Evolutionary conservation across 129 eudicot species (phyloP), one percentile per base, ranked within the genome.

Genomic region (Calendula officinalis): DNA sequence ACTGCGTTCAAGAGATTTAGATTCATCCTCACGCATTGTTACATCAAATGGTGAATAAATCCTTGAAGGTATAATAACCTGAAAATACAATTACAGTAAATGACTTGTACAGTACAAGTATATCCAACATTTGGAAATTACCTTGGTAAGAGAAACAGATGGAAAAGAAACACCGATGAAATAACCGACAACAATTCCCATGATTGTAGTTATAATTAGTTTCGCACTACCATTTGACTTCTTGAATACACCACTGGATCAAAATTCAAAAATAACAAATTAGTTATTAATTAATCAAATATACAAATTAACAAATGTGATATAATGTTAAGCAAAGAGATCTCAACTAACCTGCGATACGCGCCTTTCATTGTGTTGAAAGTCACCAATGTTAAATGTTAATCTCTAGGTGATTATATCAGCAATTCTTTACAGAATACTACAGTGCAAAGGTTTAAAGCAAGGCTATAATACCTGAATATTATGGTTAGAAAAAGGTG

Each of bases 141-240:
- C 99, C 99, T 71, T 88, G 49, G 89, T 67, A 42, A 91, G 77
- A 60, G 95, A 88, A 81, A 84, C 89, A 44, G 87, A 85, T 6
- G 99, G 99, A 83, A 88, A 92, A 34, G 99, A 88, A 44, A 88
- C 85, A 40, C 99, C 99, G 52, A 92, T 69, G 70, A 88, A 88
- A 77, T 88, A 92, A 58, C 99, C 99, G 61, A 92, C 81, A 46
- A 85, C 91, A 82, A 92, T 77, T 66, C 99, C 99, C 83, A 83
- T 75, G 12, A 88, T 77, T 46, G 96, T 83, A 55, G 96, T 92
- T 48, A 85, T 61, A 41, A 92, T 40, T 22, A 92, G 86, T 62
- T 95, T 84, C 15, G 79, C 95, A 65, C 82, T 78, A 42, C 88
- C 99, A 75, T 92, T 88, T 11, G 99, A 85, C 81, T 73, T 89